Evolutionary conservation across 2,329 filamentous ascomycete species (phyloP), one percentile per base, ranked within the genome.

Genomic region (Penicillium aurantiogriseum): DNA sequence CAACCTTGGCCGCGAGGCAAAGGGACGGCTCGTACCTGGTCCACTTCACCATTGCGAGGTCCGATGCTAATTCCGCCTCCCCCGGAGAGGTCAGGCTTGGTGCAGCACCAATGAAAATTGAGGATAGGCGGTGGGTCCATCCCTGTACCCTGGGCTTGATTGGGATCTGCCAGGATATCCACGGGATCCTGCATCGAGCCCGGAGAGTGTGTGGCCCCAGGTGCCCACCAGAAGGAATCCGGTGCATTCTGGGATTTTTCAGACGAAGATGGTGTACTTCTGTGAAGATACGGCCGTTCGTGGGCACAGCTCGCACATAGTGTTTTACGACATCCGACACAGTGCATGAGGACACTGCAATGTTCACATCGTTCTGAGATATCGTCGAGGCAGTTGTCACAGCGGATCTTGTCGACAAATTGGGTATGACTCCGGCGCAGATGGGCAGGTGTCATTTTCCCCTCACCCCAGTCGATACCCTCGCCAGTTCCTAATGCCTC

Each of bases 291-390:
- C 60, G 66, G 81, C 17, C 81, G 75, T 63, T 84, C 82, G 69
- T 83, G 85, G 6, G 83, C 82, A 67, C 83, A 85, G 67, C 81
- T 84, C 21, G 81, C 81, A 73, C 83, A 85, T 2, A 85, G 77
- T 1, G 82, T 85, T 71, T 83, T 85, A 49, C 83, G 77, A 64
- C 83, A 85, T 38, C 83, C 83, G 66, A 83, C 80, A 65, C 83
- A 85, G 66, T 85, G 83, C 83, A 85, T 85, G 62, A 83, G 74
- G 17, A 85, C 81, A 56, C 83, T 85, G 69, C 83, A 85, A 57
- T 84, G 83, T 69, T 85, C 83, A 64, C 83, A 85, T 48, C 83
- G 73, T 67, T 85, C 83, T 40, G 77, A 66, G 43, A 85, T 84
- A 33, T 72, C 65, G 43, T 82, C 81, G 48, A 76, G 74, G 71